Percentiles rank a stretch among this genome's conserved stretches.
phyloP scores from a whole-genome alignment of 1,284 basidiomycete species.

The Microbotryum intermedium region DNA sequence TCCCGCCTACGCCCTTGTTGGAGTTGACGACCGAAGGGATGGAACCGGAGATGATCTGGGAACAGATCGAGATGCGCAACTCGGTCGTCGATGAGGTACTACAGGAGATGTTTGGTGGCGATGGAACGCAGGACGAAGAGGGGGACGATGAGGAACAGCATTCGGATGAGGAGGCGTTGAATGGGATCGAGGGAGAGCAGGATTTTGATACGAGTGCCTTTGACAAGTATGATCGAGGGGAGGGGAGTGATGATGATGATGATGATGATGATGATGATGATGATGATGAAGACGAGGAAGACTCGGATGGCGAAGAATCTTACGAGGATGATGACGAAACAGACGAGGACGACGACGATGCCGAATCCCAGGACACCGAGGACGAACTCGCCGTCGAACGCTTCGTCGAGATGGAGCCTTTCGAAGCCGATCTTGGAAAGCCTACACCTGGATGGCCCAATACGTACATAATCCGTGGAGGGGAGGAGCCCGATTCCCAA shows the following conservation, averaged over 20 bases:
- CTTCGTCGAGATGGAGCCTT: slow-evolving; percentile 27
- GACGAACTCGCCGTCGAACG: slow-evolving; percentile 49
- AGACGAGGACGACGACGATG: slow-evolving; percentile 26
- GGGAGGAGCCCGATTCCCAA: slow-evolving; percentile 24
- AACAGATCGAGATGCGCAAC: slow-evolving; percentile 72
- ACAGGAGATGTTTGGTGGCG: slow-evolving; percentile 53
- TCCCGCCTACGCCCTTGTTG: slow-evolving; percentile 57
- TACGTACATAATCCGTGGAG: not conserved
- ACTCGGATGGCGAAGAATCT: not conserved
- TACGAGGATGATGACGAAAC: slow-evolving; percentile 44
- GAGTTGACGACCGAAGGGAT: slow-evolving; percentile 73
- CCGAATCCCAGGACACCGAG: slow-evolving; percentile 40
- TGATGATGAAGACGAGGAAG: not conserved
- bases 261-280: slow-evolving; percentile 20
- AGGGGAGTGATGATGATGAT: slow-evolving; percentile 19
- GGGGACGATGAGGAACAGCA: slow-evolving; percentile 31
- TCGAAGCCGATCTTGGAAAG: slow-evolving; percentile 18
- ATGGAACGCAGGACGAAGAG: slow-evolving; percentile 32
- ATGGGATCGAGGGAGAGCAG: slow-evolving; percentile 19
- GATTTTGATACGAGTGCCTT: not conserved
- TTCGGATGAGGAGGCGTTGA: slow-evolving; percentile 18
- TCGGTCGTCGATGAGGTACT: slow-evolving; percentile 36
- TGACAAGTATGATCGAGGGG: slow-evolving; percentile 13
- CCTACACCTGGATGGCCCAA: not conserved
- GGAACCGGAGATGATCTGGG: slow-evolving; percentile 84